Conservation (phyloP, 306 rosid species). For the Cajanus cajan region DNA sequence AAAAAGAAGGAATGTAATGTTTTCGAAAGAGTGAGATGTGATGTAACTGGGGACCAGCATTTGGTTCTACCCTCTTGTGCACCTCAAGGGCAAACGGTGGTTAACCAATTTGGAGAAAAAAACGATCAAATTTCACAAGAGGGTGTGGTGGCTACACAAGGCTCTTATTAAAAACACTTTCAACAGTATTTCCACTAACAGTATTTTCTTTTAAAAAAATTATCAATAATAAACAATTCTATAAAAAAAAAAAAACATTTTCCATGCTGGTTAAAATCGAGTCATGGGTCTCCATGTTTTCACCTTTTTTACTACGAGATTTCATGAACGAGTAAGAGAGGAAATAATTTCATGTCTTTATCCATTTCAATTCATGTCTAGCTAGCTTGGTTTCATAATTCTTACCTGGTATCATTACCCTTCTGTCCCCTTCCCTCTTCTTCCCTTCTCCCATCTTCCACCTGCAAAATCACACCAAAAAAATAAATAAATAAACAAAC, state of each 20-base stretch:
- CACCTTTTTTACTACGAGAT: slow-evolving; percentile 52
- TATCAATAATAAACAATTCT: neutral
- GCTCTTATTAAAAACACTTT: slow-evolving; percentile 39
- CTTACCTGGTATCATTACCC: slow-evolving; percentile 59
- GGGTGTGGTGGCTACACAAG: slow-evolving; percentile 47
- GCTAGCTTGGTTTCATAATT: slow-evolving; percentile 15
- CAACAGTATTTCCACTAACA: slow-evolving; percentile 68
- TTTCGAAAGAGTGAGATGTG: slow-evolving; percentile 20
- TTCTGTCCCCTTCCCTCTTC: slow-evolving; percentile 39
- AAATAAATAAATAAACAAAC: neutral
- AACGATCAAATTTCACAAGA: neutral
- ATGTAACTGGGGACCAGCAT: slow-evolving; percentile 60
- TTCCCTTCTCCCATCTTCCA: slow-evolving; percentile 25
- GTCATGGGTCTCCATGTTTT: slow-evolving; percentile 53
- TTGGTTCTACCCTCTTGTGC: slow-evolving; percentile 35
- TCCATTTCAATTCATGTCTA: neutral
- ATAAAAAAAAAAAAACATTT: slow-evolving; percentile 20
- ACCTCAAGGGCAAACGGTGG: slow-evolving; percentile 59
- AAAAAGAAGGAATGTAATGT: slow-evolving; percentile 32
- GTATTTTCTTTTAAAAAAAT: neutral
- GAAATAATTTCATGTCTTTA: slow-evolving; percentile 4
- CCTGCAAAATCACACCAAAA: slow-evolving; percentile 34
- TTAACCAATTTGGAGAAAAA: slow-evolving; percentile 47
- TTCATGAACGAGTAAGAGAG: slow-evolving; percentile 40
- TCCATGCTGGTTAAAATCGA: slow-evolving; percentile 29